A percentile compares a stretch with the other conserved stretches of the same genome.
Conservation (phyloP, 495 filamentous ascomycete species). For the Xylaria acuta region DNA sequence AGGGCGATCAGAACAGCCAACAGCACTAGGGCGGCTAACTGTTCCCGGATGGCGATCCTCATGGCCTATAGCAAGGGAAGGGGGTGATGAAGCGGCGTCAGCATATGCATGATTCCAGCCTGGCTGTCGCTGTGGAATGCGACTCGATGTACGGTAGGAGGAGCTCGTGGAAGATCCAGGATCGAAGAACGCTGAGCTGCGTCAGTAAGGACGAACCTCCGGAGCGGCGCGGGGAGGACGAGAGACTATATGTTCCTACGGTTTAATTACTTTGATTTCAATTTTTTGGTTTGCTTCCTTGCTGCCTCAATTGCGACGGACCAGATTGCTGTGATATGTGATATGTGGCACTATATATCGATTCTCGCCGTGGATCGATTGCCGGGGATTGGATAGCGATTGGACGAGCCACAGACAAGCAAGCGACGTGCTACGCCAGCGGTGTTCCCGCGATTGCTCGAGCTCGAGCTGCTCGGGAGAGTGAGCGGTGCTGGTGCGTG, state of each 20-base stretch:
- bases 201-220: neutral
- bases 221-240: neutral
- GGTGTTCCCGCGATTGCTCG: neutral
- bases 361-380: neutral
- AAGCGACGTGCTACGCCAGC: neutral
- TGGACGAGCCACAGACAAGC: neutral
- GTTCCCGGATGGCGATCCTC: constrained; percentile 83
- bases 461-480: neutral
- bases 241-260: neutral
- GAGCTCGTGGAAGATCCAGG: neutral
- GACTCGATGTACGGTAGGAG: constrained; percentile 5
- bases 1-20: constrained; percentile 71
- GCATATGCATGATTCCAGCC: constrained; percentile 32
- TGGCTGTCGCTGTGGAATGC: constrained; percentile 10
- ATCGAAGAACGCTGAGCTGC: neutral
- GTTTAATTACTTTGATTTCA: neutral
- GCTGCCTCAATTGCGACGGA: neutral
- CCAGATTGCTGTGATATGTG: neutral
- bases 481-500: neutral
- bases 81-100: constrained; percentile 27
- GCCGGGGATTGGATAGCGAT: constrained; percentile 11
- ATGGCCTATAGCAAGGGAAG: constrained; percentile 57
- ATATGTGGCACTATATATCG: neutral
- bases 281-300: neutral
- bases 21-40: constrained; percentile 77